These are phyloP conservation scores for Bolboschoenoplectus hybrid DNA, from an alignment of 202 grass and related monocot species.

Conservation along the genomic window DNA sequence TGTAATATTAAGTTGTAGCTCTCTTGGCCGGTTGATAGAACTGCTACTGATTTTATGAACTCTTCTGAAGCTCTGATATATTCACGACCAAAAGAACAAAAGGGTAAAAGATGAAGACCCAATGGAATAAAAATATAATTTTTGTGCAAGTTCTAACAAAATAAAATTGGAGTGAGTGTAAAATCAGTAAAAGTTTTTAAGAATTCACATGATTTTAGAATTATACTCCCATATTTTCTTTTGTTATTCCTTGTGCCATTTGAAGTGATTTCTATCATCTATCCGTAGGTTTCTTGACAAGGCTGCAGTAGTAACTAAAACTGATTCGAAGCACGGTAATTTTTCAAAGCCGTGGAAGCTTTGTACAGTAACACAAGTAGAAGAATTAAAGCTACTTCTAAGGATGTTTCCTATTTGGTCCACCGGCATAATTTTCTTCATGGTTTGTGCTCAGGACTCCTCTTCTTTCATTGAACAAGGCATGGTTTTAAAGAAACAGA, in stretches of 20 bases:
- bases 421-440: slow-evolving; percentile 62
- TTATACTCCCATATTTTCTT: neutral
- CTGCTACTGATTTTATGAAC: neutral
- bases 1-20: neutral
- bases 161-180: neutral
- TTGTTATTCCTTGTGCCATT: neutral
- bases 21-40: neutral
- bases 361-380: slow-evolving; percentile 83
- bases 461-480: slow-evolving; percentile 71
- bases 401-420: slow-evolving; percentile 57
- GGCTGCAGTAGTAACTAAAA: slow-evolving; percentile 51
- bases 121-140: neutral
- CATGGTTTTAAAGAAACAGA: slow-evolving; percentile 50
- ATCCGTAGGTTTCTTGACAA: slow-evolving; percentile 64
- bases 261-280: slow-evolving; percentile 27
- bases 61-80: neutral
- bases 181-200: neutral
- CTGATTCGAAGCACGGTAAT: slow-evolving; percentile 29
- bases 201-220: neutral
- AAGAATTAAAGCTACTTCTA: slow-evolving; percentile 73
- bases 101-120: neutral
- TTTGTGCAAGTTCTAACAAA: neutral
- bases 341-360: slow-evolving; percentile 53
- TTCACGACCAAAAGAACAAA: neutral
- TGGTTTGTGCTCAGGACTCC: slow-evolving; percentile 58